phyloP scores from a whole-genome alignment of 1,139 yeast genomes.

The Pichia sp. region DNA sequence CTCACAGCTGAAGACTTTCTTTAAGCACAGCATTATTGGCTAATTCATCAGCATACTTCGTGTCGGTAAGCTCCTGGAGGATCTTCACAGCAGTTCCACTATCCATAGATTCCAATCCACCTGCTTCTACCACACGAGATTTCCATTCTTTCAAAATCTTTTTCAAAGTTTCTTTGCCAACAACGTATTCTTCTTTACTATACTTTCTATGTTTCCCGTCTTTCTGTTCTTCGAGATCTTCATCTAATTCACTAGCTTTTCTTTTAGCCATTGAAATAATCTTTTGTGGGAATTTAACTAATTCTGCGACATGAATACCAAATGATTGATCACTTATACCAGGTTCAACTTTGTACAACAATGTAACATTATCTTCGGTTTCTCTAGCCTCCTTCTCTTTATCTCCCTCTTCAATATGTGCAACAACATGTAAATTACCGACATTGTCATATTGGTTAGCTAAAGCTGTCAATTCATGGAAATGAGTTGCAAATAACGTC shows the following conservation, averaged over 20 bases:
- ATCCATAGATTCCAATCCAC: conserved; percentile 31
- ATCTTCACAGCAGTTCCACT: conserved; percentile 36
- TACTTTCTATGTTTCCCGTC: conserved; percentile 44
- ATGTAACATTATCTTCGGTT: conserved; percentile 62
- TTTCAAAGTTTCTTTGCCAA: conserved; percentile 53
- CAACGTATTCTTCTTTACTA: conserved; percentile 45
- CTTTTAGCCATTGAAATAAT: conserved; percentile 93
- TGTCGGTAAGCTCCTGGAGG: conserved; percentile 34
- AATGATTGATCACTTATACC: conserved; percentile 93
- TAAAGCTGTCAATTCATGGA: conserved; percentile 85
- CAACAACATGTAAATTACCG: conserved; percentile 85
- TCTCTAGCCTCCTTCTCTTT: conserved; percentile 21
- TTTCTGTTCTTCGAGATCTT: conserved; percentile 39
- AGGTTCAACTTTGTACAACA: conserved; percentile 83
- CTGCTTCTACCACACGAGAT: conserved; percentile 35
- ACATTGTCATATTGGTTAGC: conserved; percentile 59
- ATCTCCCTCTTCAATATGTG: conserved; percentile 55
- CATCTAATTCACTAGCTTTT: conserved; percentile 83
- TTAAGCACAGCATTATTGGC: conserved; percentile 17
- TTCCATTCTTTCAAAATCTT: conserved; percentile 60
- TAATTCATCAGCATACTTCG: conserved; percentile 18
- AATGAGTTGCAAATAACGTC: conserved; percentile 92
- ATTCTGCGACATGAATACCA: conserved; percentile 96
- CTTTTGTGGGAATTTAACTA: conserved; percentile 84
- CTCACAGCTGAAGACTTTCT: conserved; percentile 17